Percentiles rank a stretch among this genome's conserved stretches.
These are phyloP conservation scores for Climacium dendroides DNA, from an alignment of 225 moss, liverwort and hornwort genomes.

Conservation along the genomic window DNA sequence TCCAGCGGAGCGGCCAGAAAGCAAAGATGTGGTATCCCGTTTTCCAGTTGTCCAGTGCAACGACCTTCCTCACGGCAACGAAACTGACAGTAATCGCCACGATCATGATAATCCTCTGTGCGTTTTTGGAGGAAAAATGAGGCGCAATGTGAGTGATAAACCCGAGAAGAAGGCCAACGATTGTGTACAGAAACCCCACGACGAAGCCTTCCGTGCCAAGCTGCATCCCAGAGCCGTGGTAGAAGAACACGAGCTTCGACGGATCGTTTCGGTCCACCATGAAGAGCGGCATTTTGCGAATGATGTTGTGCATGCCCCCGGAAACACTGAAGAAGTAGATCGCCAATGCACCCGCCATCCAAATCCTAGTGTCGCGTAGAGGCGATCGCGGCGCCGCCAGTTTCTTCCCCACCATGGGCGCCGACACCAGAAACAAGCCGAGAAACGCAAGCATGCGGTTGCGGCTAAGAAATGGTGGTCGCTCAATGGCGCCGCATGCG, in stretches of 20 bases:
- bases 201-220: slow-evolving; percentile 80
- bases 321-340: slow-evolving; percentile 89
- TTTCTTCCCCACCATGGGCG: slow-evolving; percentile 54
- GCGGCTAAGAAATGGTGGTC: slow-evolving; percentile 57
- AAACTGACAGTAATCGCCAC: slow-evolving; percentile 43
- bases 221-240: slow-evolving; percentile 71
- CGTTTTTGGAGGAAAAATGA: slow-evolving; percentile 24
- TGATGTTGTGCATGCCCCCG: slow-evolving; percentile 90
- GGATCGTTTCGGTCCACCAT: slow-evolving; percentile 58
- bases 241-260: slow-evolving; percentile 60
- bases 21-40: slow-evolving; percentile 65
- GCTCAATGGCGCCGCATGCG: slow-evolving; percentile 56
- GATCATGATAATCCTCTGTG: slow-evolving; percentile 43
- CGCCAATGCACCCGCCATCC: slow-evolving; percentile 55
- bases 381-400: slow-evolving; percentile 11
- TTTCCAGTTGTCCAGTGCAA: slow-evolving; percentile 69
- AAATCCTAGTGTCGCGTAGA: slow-evolving; percentile 45
- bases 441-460: slow-evolving; percentile 48
- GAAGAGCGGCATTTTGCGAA: slow-evolving; percentile 68
- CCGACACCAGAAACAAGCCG: slow-evolving; percentile 35
- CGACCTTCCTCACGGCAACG: slow-evolving; percentile 52
- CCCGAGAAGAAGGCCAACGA: slow-evolving; percentile 55
- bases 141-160: slow-evolving; percentile 47
- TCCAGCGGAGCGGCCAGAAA: slow-evolving; percentile 48
- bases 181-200: slow-evolving; percentile 55